Base-by-base conservation (phyloP, 345 rosid species). In the Alliaria petiolata region DNA sequence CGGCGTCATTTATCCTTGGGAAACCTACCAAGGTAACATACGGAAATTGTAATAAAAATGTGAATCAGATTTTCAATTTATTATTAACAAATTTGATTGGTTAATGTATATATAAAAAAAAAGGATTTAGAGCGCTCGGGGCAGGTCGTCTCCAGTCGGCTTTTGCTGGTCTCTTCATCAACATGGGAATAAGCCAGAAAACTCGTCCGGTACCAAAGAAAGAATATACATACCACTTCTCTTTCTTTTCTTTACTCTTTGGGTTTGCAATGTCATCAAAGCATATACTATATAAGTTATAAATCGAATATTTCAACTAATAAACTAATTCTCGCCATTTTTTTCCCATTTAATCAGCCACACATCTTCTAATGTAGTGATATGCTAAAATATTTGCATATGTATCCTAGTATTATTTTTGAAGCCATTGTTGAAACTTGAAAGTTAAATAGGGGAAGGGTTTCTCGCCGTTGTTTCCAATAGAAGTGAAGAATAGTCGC, bases 401-500 rank as follows among this genome's bases (percentile, higher is more conserved):
- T n/a, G n/a, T n/a, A n/a, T n/a, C n/a, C n/a, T n/a, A n/a, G n/a
- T n/a, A n/a, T n/a, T n/a, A n/a, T n/a, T n/a, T n/a, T n/a, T 62
- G n/a, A 72, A 42, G 36, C 47, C 50, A 64, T 35, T 67, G 12
- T 55, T n/a, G 44, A 56, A n/a, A n/a, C n/a, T n/a, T n/a, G n/a
- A n/a, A n/a, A n/a, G n/a, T n/a, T n/a, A n/a, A n/a, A n/a, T n/a
- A 92, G 95, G 93, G 93, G 2, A 88, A 85, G 68, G 65, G 43
- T 55, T 85, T 85, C 20, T 84, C 91, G 31, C 72, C 76, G 0
- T 50, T 84, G 22, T 85, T 92, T 47, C 95, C 95, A 7, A 81
- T 92, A 43, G 91, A 83, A 80, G 60, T 90, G 19, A 73, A 78
- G 76, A 90, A 88, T 78, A 90, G 79, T 63, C 77, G 42, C 0